phyloP scores from a whole-genome alignment of 768 basidiomycete species.

The Hypholoma sublateritium region DNA sequence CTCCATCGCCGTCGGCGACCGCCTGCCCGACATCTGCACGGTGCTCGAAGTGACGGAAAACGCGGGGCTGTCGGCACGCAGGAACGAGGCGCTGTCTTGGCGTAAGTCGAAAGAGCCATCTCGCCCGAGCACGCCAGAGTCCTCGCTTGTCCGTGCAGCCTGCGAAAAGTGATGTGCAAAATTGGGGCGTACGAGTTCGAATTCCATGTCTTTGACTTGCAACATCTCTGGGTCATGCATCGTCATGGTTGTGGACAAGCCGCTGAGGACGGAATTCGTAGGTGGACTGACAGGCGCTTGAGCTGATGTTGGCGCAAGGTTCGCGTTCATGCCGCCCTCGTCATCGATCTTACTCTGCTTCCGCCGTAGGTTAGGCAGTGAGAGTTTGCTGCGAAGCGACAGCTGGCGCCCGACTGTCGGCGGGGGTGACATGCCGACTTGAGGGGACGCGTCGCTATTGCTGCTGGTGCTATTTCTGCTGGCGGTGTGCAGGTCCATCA shows the following conservation, averaged over 20 bases:
- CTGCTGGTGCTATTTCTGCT: background rate
- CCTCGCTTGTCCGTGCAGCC: conserved; percentile 50
- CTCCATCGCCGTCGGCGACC: too few relatives aligned
- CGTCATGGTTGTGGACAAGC: background rate
- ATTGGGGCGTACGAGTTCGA: conserved; percentile 72
- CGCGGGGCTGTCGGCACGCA: conserved; percentile 43
- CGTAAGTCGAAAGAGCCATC: conserved; percentile 33
- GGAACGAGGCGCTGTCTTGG: conserved; percentile 12
- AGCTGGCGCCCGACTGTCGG: conserved; percentile 34
- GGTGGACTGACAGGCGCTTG: too few relatives aligned
- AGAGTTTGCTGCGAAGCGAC: conserved; percentile 62
- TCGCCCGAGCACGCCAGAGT: conserved; percentile 42
- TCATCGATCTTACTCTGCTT: conserved; percentile 39
- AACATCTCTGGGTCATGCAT: conserved; percentile 50
- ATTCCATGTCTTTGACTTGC: conserved; percentile 81
- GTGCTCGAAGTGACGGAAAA: conserved; percentile 36
- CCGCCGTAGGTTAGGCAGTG: conserved; percentile 65
- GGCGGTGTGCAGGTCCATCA: background rate
- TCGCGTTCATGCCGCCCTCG: background rate
- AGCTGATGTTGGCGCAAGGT: too few relatives aligned
- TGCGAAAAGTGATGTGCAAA: conserved; percentile 35
- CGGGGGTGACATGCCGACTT: conserved; percentile 35
- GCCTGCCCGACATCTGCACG: background rate
- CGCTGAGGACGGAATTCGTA: too few relatives aligned
- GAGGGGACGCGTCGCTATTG: conserved; percentile 14